phyloP scores from a whole-genome alignment of 164 flowering plant genomes.

The Aristolochia contorta region DNA sequence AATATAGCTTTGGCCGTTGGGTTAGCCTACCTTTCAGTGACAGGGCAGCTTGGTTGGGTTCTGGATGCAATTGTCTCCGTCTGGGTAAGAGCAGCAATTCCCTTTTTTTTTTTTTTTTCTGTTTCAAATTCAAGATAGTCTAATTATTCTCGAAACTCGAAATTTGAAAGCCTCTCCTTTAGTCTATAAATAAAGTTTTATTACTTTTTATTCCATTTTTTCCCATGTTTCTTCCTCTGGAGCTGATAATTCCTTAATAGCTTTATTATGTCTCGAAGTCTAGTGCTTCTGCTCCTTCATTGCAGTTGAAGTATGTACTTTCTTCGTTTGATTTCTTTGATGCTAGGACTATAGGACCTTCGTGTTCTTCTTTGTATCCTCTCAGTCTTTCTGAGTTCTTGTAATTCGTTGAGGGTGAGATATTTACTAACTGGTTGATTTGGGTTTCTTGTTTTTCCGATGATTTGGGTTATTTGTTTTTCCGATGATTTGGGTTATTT shows the following conservation, averaged over 20 bases:
- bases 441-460: constrained; percentile 8
- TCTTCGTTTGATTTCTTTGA: no score
- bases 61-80: constrained; percentile 89
- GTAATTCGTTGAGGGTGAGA: no score
- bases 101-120: no score
- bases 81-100: constrained; percentile 37
- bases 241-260: neutral
- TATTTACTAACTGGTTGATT: neutral
- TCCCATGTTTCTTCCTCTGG: neutral
- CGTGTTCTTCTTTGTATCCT: neutral
- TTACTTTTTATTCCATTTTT: neutral
- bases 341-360: no score
- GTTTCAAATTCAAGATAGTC: no score
- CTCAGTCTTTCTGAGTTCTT: neutral
- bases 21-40: constrained; percentile 73
- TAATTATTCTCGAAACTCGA: no score
- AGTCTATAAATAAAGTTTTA: no score
- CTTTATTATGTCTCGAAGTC: no score
- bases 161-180: no score
- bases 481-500: constrained; percentile 7
- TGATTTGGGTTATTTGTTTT: constrained; percentile 8
- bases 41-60: constrained; percentile 89
- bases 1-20: constrained; percentile 83
- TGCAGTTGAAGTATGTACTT: no score
- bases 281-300: no score